phyloP scores from a whole-genome alignment of 2,329 filamentous ascomycete species.

The Thermoascus crustaceus region DNA sequence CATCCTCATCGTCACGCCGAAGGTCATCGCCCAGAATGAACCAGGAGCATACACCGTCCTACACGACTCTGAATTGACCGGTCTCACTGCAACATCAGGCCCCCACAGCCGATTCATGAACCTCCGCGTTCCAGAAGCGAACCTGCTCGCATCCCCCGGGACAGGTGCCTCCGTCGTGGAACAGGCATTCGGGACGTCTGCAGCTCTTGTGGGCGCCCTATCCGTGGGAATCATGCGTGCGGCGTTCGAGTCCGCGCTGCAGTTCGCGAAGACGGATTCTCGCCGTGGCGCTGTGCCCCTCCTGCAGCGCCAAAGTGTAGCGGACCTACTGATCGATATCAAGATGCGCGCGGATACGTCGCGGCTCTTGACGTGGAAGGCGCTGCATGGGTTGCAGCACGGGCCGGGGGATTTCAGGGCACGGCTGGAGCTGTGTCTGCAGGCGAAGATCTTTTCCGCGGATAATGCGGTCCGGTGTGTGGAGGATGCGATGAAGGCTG shows the following conservation, averaged over 20 bases:
- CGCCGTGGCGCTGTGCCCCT: slow-evolving; percentile 40
- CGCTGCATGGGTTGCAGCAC: slow-evolving; percentile 37
- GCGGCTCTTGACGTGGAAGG: slow-evolving; percentile 47
- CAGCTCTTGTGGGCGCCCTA: slow-evolving; percentile 49
- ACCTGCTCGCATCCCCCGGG: slow-evolving; percentile 40
- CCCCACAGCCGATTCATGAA: slow-evolving; percentile 41
- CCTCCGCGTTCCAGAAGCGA: slow-evolving; percentile 40
- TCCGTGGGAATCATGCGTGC: slow-evolving; percentile 46
- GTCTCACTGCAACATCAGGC: slow-evolving; percentile 43
- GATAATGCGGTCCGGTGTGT: slow-evolving; percentile 43
- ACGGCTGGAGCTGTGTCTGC: slow-evolving; percentile 40
- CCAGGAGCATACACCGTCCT: slow-evolving; percentile 40
- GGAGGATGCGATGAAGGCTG: slow-evolving; percentile 43
- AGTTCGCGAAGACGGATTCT: slow-evolving; percentile 45
- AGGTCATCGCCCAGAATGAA: slow-evolving; percentile 40
- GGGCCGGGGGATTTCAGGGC: slow-evolving; percentile 33
- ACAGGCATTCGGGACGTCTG: slow-evolving; percentile 37
- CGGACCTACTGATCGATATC: slow-evolving; percentile 45
- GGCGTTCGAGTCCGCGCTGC: slow-evolving; percentile 45
- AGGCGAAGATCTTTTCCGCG: slow-evolving; percentile 46
- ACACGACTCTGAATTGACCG: slow-evolving; percentile 37
- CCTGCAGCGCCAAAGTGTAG: slow-evolving; percentile 43
- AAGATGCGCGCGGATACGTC: slow-evolving; percentile 46
- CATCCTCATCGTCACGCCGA: slow-evolving; percentile 44
- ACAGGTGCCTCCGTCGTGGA: slow-evolving; percentile 37